Evolutionary conservation across 2,329 filamentous ascomycete species (phyloP).

Genomic region (Penicillium sp.): DNA sequence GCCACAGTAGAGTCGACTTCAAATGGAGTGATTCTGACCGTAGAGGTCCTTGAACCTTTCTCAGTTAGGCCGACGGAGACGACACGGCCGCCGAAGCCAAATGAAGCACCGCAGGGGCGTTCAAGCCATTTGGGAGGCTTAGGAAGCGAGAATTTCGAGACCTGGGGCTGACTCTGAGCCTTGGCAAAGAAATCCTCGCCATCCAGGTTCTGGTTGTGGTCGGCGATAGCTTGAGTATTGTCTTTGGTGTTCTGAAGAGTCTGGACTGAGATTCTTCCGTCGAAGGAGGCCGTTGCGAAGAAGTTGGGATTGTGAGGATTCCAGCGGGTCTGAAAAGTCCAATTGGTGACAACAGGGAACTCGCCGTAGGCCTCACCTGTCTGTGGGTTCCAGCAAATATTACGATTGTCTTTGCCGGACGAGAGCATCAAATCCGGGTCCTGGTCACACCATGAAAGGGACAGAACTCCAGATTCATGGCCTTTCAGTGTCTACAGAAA

Average conservation of each 20-base stretch:
- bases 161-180: slow-evolving; percentile 85
- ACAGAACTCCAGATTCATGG: slow-evolving; percentile 91
- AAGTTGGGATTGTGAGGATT: slow-evolving; percentile 89
- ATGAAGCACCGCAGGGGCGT: slow-evolving; percentile 76
- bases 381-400: slow-evolving; percentile 92
- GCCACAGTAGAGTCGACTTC: slow-evolving; percentile 80
- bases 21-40: slow-evolving; percentile 78
- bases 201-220: slow-evolving; percentile 65
- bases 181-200: slow-evolving; percentile 96
- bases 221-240: slow-evolving; percentile 53
- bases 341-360: slow-evolving; percentile 97
- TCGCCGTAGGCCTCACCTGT: slow-evolving; percentile 83
- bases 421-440: slow-evolving; percentile 85
- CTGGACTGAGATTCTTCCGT: slow-evolving; percentile 91
- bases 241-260: slow-evolving; percentile 91
- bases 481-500: slow-evolving; percentile 64
- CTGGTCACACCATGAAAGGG: slow-evolving; percentile 89
- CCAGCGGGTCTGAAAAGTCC: slow-evolving; percentile 94
- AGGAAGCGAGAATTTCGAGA: slow-evolving; percentile 76
- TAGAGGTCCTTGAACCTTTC: slow-evolving; percentile 63
- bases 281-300: slow-evolving; percentile 91
- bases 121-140: slow-evolving; percentile 89
- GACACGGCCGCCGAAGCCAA: slow-evolving; percentile 92
- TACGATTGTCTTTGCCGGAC: slow-evolving; percentile 93
- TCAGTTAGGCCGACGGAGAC: slow-evolving; percentile 62